phyloP scores from a whole-genome alignment of 2,329 filamentous ascomycete species.

The Colletotrichum navitas region DNA sequence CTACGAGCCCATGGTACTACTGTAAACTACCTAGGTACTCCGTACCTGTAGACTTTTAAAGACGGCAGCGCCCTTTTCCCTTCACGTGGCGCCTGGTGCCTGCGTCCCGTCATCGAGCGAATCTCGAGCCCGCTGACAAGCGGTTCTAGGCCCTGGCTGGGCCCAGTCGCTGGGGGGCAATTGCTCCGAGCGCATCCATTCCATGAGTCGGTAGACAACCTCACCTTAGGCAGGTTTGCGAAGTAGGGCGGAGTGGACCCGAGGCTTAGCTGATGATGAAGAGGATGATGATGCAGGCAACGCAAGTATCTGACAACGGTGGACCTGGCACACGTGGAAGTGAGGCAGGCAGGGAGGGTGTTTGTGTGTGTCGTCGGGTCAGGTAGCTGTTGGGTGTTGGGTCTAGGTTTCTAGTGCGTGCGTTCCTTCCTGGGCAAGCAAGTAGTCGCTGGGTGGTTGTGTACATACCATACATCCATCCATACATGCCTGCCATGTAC shows the following conservation, averaged over 20 bases:
- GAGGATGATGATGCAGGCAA: not conserved
- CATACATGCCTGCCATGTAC: no score
- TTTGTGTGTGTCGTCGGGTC: not conserved
- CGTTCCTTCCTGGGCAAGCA: not conserved
- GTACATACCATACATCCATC: not conserved
- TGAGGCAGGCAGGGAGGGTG: not conserved
- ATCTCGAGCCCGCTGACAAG: not conserved
- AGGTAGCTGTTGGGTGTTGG: not conserved
- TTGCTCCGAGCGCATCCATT: not conserved
- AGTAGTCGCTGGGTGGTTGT: not conserved
- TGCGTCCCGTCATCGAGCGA: not conserved
- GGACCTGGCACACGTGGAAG: not conserved
- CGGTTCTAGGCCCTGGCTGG: not conserved
- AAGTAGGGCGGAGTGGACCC: not conserved
- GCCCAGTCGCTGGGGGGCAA: not conserved
- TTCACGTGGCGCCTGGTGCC: not conserved
- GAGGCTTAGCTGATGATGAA: not conserved
- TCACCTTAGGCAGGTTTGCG: not conserved
- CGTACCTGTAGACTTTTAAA: not conserved
- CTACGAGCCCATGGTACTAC: not conserved
- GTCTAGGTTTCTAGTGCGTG: not conserved
- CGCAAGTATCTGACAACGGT: not conserved
- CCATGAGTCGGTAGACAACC: not conserved
- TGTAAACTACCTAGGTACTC: not conserved
- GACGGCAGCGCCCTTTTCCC: not conserved